Percentiles rank a stretch among this genome's conserved stretches.
phyloP scores from a whole-genome alignment of 2,329 filamentous ascomycete species.

The Alternaria sp. region DNA sequence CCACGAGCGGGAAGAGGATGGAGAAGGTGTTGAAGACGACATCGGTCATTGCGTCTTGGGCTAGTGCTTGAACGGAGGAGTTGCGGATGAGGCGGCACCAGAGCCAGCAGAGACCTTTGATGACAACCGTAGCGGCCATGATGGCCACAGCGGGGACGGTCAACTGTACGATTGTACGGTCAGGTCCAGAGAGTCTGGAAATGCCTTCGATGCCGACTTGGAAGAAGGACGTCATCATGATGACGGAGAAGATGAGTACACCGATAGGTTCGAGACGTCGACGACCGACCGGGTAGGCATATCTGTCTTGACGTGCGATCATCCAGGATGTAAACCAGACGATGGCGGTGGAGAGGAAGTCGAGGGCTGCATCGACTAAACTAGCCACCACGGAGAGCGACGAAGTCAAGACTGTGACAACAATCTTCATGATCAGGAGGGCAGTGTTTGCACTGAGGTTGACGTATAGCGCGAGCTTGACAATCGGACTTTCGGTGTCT shows the following conservation, averaged over 20 bases:
- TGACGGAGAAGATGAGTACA: slow-evolving; percentile 79
- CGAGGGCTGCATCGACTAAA: slow-evolving; percentile 79
- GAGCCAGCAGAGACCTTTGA: slow-evolving; percentile 84
- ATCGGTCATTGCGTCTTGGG: slow-evolving; percentile 73
- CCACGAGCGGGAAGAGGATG: slow-evolving; percentile 84
- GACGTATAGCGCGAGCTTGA: slow-evolving; percentile 86
- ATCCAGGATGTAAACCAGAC: slow-evolving; percentile 80
- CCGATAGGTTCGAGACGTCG: slow-evolving; percentile 80
- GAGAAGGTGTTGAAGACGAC: slow-evolving; percentile 92
- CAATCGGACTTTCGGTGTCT: slow-evolving; percentile 76
- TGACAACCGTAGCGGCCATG: slow-evolving; percentile 81
- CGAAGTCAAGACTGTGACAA: slow-evolving; percentile 78
- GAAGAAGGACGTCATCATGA: slow-evolving; percentile 86
- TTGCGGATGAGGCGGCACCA: slow-evolving; percentile 89
- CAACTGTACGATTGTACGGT: slow-evolving; percentile 76
- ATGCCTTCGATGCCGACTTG: slow-evolving; percentile 78
- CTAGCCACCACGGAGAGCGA: slow-evolving; percentile 83
- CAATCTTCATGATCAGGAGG: slow-evolving; percentile 77
- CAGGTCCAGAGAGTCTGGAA: slow-evolving; percentile 66
- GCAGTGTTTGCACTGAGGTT: slow-evolving; percentile 81
- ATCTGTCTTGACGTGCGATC: slow-evolving; percentile 76
- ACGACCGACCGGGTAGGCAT: slow-evolving; percentile 80
- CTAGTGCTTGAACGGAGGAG: slow-evolving; percentile 82
- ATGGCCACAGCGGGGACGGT: slow-evolving; percentile 76
- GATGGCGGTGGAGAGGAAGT: slow-evolving; percentile 82